Evolutionary conservation across 1,139 yeast genomes (phyloP), one percentile per base, ranked within the genome.

Genomic region (Hyphopichia khmerensis): DNA sequence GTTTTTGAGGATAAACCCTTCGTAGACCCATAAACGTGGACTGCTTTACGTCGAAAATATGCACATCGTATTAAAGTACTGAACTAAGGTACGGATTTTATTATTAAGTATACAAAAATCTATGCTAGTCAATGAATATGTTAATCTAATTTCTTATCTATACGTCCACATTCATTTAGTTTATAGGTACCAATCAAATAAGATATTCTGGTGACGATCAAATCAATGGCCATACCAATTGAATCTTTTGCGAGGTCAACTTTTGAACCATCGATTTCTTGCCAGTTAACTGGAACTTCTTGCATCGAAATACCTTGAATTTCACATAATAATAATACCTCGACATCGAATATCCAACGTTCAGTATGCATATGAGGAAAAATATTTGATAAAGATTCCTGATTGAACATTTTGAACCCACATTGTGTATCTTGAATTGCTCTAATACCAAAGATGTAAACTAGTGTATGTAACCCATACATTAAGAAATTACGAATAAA

Each of bases 311-410:
- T 83, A 1, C 64, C 55, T 60, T 88, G 90, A 47, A 87, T 72
- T 51, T 80, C 79, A 2, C 93, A 97, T 47, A 95, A 69, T 48
- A 93, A 78, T 49, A 93, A 72, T 16, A 93, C 80, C 65, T 93
- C 99, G 35, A 93, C 98, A 59, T 93, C 99, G 62, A 93, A 93
- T 34, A 95, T 93, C 99, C 99, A 93, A 44, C 99, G 82, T 64
- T 93, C 99, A 13, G 96, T 91, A 62, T 93, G 98, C 87, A 95
- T 80, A 52, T 79, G 84, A 4, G 98, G 97, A 64, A 90, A 90
- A 35, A 93, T 87, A 43, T 57, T 56, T 15, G 59, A 58, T 15
- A 84, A 77, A 0, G 97, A 85, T 11, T 72, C 69, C 47, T 80
- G 76, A 51, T 93, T 87, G 64, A 91, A 93, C 67, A 93, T 70